Evolutionary conservation across 2,329 filamentous ascomycete species (phyloP), one percentile per base, ranked within the genome.

Genomic region (Colletotrichum siamense): DNA sequence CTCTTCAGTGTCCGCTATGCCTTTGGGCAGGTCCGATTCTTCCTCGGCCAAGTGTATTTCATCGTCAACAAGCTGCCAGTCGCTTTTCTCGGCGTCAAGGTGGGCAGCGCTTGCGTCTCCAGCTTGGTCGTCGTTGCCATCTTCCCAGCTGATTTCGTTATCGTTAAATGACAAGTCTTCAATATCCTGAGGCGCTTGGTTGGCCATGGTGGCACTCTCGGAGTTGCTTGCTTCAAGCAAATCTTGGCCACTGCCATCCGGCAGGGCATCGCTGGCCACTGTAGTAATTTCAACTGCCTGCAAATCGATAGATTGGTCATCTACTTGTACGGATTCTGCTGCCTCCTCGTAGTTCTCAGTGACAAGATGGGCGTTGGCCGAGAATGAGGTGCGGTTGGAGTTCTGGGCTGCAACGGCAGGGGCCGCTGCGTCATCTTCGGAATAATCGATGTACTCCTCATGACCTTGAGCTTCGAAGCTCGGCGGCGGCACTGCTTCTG

Each of bases 81-180:
- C 75, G 32, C 73, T 39, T 15, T 70, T 57, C 10, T 28, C 66
- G 26, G 22, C 16, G 9, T 69, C 57, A 28, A 55, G n/a, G n/a
- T 55, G 34, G 12, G 16, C 49, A 12, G 39, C 36, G 15, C 28
- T 39, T 8, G 24, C 36, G 8, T 64, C 28, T 26, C 13, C 66
- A 44, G 44, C 63, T 59, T 75, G 49, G 12, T 44, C 62, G 18
- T 68, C 52, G n/a, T 62, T 28, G 7, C 66, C 69, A 67, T 77
- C 76, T 32, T 79, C 78, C 61, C 77, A 79, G n/a, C 59, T 79
- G n/a, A 79, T 78, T 63, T 79, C 78, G 30, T 78, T 77, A 22
- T 79, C 52, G 8, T 72, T 74, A 5, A 68, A 24, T n/a, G 44
- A 55, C 12, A 8, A 55, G 18, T 22, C 66, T 30, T 66, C 71